Conservation (phyloP, 2,329 filamentous ascomycete species). For the Atkinsonella texensis region DNA sequence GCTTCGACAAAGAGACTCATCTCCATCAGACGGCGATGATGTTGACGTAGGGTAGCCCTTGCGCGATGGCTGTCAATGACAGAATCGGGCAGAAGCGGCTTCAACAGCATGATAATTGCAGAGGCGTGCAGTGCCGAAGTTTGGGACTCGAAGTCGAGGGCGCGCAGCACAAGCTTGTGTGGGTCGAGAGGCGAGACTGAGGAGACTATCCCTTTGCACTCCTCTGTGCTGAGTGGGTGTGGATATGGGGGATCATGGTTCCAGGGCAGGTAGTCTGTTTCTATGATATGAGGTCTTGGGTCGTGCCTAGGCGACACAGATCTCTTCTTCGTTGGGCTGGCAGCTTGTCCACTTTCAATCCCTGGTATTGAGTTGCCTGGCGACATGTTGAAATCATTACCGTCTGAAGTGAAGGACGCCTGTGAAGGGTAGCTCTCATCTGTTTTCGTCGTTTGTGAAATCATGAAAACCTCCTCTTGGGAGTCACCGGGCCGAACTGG, state of each 20-base stretch:
- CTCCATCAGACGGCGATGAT: constrained; percentile 46
- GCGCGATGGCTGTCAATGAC: constrained; percentile 46
- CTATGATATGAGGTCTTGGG: constrained; percentile 32
- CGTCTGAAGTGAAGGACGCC: constrained; percentile 15
- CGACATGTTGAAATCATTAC: not conserved
- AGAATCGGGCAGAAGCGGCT: constrained; percentile 41
- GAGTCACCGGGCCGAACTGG: constrained; percentile 16
- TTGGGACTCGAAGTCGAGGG: constrained; percentile 43
- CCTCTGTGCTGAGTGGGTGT: constrained; percentile 23
- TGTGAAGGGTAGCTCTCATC: constrained; percentile 23
- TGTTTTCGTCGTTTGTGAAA: constrained; percentile 34
- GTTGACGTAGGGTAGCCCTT: constrained; percentile 43
- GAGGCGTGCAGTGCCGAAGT: constrained; percentile 47
- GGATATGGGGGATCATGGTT: constrained; percentile 43
- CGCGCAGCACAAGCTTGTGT: constrained; percentile 38
- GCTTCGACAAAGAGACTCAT: constrained; percentile 51
- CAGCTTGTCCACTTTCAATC: constrained; percentile 8
- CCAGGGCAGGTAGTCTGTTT: constrained; percentile 49
- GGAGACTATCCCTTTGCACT: constrained; percentile 4
- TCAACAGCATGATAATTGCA: constrained; percentile 47
- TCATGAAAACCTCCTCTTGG: constrained; percentile 28
- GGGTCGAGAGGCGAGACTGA: constrained; percentile 37
- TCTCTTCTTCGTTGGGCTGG: constrained; percentile 16
- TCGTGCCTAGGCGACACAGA: constrained; percentile 23
- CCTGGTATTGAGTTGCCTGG: not conserved